Base-by-base conservation (phyloP, 1,284 basidiomycete genomes). In the Cutaneotrichosporon arboriforme region DNA sequence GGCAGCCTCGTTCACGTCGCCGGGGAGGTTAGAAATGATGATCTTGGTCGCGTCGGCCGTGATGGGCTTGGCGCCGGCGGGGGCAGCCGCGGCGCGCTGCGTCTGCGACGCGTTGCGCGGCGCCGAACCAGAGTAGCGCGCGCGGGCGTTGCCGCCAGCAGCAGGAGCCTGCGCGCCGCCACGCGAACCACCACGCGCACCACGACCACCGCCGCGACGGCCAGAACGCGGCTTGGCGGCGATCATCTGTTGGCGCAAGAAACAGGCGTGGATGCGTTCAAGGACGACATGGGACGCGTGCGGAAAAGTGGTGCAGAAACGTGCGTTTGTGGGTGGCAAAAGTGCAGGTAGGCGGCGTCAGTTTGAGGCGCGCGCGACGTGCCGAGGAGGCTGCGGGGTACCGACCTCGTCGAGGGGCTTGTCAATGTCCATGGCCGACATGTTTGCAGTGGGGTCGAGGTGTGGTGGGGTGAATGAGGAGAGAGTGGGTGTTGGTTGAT, bases 1-100 rank as follows among this genome's bases (percentile, higher is more conserved):
- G 76, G 96, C 90, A 20, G 81, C 78, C 75, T 98, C 94, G 63
- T 90, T 93, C 46, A 98, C 94, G 72, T 98, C 94, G n/a, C 76
- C 71, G 26, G 94, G 94, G 52, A 98, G 83, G 74, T 96, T 96
- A 65, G 89, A 92, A 58, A 98, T 90, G 66, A 97, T 91, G 66
- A 97, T 94, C 80, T 97, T 97, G 77, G 87, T 84, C 2, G 87
- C 79, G 22, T 77, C 75, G 35, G 71, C 68, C 18, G 73, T 69
- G 45, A 75, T 61, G 17, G 66, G 62, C 56, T 80, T 80, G 22
- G 69, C 61, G 8, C 76, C 69, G 18, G 77, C 67, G 35, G 63
- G 60, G 13, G 68, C 59, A 5, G 62, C 64, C 17, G 61, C 58
- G n/a, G 57, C 52, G 33, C 47, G 47, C 17, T 48, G 44, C 12